Base-by-base conservation (phyloP, 768 basidiomycete genomes). In the Zangia roseola region DNA sequence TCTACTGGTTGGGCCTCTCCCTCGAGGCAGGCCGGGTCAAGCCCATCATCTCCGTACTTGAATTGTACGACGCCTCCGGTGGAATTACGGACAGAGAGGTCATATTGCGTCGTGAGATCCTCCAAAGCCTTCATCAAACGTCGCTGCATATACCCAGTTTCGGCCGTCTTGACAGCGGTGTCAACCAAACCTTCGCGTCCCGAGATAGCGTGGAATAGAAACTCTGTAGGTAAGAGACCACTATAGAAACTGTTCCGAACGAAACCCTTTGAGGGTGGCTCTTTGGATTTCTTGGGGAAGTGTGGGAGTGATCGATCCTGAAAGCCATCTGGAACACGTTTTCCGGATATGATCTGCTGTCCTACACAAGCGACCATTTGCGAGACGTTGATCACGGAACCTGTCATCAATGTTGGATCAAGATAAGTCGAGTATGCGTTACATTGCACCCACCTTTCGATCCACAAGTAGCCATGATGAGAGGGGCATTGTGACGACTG, bases 351-450 rank as follows among this genome's bases (percentile, higher is more conserved):
- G 68, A 98, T 97, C 66, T 99, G 97, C 64, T 99, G 97, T 6
- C 97, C 97, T 58, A 99, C 97, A 81, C 95, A 97, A 63, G 95
- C 97, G 45, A 98, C 95, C 97, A 99, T 99, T 72, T 99, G 97
- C 20, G 93, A 95, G 47, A 99, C 97, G 70, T 99, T 99, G 71
- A 99, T 95, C 54, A 93, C 91, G 61, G 97, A 98, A 68, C 97
- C 95, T 88, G 53, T n/a, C 35, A n/a, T 26, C 9, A 37, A 49
- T 34, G 45, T 52, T 14, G 45, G 17, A 26, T 48, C 10, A 45
- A 31, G 39, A 45, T 17, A 1, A 5, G n/a, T 43, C 10, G 0
- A 36, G 13, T 23, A 48, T 19, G 45, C 28, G 26, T 45, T 42
- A 24, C 7, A 10, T 23, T 47, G 37, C 17, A 55, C 70, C 40